Base-by-base conservation (phyloP, 306 rosid species). In the Oemleria cerasiformis region DNA sequence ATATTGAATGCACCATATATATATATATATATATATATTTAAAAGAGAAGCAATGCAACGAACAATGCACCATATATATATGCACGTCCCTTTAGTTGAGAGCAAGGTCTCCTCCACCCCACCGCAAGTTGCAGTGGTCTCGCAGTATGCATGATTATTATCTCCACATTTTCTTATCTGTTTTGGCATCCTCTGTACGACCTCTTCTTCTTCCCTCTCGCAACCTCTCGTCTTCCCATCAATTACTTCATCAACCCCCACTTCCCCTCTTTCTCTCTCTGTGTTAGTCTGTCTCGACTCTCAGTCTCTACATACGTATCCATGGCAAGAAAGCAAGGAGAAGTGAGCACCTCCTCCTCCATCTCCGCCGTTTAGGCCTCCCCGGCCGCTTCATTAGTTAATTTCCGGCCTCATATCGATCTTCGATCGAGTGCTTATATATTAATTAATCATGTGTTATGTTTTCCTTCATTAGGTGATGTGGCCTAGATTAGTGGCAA, bases 401-500 rank as follows among this genome's bases (percentile, higher is more conserved):
- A 34, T 43, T 45, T 34, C 36, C 36, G 36, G 3, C 66, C 25
- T 21, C 54, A 16, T n/a, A n/a, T 4, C 54, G 19, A 49, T 15
- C 54, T 49, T 17, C 54, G n/a, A 14, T 2, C 15, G 36, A 4
- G 4, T 59, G 13, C 1, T 30, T 59, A 34, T 12, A 51, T 41
- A 42, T 51, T 10, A 16, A 42, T 51, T 10, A 16, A 70, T 42
- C 21, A 5, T 38, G 56, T 17, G 21, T 51, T 58, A 10, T 71
- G 13, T 36, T n/a, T 40, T 73, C 13, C 73, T 23, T 80, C 48
- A 53, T 43, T 47, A 80, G 83, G 83, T 84, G 68, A 90, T 90
- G 96, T 88, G 97, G 98, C 98, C 93, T 53, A 84, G 86, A 75
- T 75, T 90, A 78, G 90, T 90, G 34, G 98, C 92, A 16, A 92